phyloP scores from a whole-genome alignment of 2,329 filamentous ascomycete species.

The Colletotrichum horii region DNA sequence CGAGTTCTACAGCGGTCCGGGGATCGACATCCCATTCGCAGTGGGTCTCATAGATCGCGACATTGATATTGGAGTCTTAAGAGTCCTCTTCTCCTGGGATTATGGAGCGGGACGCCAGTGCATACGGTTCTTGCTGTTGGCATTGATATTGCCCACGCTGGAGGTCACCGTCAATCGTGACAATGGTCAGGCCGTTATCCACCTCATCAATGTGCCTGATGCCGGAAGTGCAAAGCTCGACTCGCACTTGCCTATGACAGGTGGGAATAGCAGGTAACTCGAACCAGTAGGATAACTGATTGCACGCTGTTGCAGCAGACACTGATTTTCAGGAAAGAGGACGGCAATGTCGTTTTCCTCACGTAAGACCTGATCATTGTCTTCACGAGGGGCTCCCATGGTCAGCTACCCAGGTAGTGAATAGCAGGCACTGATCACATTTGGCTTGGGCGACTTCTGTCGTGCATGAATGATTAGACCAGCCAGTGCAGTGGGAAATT shows the following conservation, averaged over 20 bases:
- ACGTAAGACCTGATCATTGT: background rate
- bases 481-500: background rate
- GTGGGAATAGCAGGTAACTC: background rate
- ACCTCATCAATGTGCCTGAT: background rate
- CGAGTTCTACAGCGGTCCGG: background rate
- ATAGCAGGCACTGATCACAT: background rate
- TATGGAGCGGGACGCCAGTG: background rate
- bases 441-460: background rate
- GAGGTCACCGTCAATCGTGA: background rate
- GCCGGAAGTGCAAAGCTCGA: fast-evolving
- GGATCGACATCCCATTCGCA: background rate
- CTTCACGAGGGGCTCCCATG: too few species aligned
- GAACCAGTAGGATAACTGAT: background rate
- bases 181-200: background rate
- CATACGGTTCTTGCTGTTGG: background rate
- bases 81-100: background rate
- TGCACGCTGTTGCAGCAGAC: background rate
- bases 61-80: background rate
- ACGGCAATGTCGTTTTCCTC: background rate
- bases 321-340: background rate
- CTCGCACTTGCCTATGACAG: background rate
- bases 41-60: background rate
- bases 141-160: background rate
- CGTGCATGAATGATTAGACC: background rate
- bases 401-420: background rate